These are phyloP conservation scores for Eucalyptus caleyi DNA, from an alignment of 345 rosid genomes.

Conservation along the genomic window DNA sequence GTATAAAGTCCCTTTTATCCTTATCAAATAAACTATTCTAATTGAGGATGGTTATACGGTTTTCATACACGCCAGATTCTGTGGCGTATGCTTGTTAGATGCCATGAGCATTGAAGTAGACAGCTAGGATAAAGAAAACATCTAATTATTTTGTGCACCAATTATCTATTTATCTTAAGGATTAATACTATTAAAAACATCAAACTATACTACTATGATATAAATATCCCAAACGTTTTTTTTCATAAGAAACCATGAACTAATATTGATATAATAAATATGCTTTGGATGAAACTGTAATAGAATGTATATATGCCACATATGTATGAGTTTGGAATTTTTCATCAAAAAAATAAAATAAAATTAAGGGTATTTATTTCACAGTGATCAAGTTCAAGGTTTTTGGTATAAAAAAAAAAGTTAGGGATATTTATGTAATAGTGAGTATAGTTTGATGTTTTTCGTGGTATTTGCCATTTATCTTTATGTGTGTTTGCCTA, in stretches of 20 bases:
- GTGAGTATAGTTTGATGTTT: too few species aligned
- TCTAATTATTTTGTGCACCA: background rate
- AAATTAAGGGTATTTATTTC: background rate
- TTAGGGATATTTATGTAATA: too few species aligned
- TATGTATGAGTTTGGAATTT: background rate
- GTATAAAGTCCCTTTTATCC: too few species aligned
- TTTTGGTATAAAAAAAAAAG: too few species aligned
- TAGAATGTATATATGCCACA: rapidly evolving
- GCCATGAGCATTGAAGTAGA: background rate
- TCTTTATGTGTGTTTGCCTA: background rate
- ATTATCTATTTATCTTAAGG: background rate
- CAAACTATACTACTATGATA: background rate
- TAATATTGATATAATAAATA: too few species aligned
- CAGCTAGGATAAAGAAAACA: background rate
- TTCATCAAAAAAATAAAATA: background rate
- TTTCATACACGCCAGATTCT: background rate
- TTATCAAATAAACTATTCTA: background rate
- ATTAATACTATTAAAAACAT: too few species aligned
- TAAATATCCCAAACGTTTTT: too few species aligned
- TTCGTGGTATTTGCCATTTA: background rate
- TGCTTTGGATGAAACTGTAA: rapidly evolving
- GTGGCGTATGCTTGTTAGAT: background rate
- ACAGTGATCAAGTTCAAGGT: background rate
- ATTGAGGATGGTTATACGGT: background rate
- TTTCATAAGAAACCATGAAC: background rate